Percentiles rank a stretch among this genome's conserved stretches.
Evolutionary conservation across 805 yeast genomes (phyloP).

Genomic region (Ogataea thermomethanolica): DNA sequence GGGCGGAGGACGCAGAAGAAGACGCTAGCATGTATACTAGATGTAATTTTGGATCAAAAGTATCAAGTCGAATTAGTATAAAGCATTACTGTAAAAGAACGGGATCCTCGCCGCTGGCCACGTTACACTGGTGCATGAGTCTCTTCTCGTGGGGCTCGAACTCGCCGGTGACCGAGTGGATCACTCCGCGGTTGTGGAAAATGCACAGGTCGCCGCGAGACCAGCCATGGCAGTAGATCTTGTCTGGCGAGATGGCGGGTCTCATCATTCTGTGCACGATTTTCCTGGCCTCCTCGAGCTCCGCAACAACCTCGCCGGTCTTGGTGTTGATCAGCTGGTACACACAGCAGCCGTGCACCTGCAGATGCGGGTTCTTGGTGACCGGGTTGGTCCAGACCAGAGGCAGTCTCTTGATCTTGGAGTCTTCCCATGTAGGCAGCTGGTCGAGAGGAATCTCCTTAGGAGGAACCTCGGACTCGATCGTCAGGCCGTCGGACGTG

Average conservation of each 20-base stretch:
- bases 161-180: slow-evolving; percentile 92
- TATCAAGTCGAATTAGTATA: neutral
- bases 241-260: slow-evolving; percentile 73
- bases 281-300: slow-evolving; percentile 69
- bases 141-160: slow-evolving; percentile 74
- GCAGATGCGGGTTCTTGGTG: slow-evolving; percentile 77
- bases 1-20: slow-evolving; percentile 7
- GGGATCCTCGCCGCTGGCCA: slow-evolving; percentile 82
- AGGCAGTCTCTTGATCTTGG: slow-evolving; percentile 74
- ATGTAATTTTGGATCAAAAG: too few species aligned
- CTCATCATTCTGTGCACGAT: slow-evolving; percentile 74
- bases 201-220: slow-evolving; percentile 78
- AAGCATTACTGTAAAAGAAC: slow-evolving; percentile 10
- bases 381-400: slow-evolving; percentile 92
- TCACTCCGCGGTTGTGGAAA: slow-evolving; percentile 84
- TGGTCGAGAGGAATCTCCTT: slow-evolving; percentile 64
- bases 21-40: slow-evolving; percentile 7
- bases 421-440: slow-evolving; percentile 80
- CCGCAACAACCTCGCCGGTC: slow-evolving; percentile 58
- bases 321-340: slow-evolving; percentile 52
- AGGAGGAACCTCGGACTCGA: slow-evolving; percentile 64
- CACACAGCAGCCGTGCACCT: slow-evolving; percentile 86
- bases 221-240: slow-evolving; percentile 83
- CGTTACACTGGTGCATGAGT: slow-evolving; percentile 91
- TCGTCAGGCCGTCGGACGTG: slow-evolving; percentile 81